Evolutionary conservation across 1,284 basidiomycete species (phyloP).

Genomic region (Wallemia ichthyophaga): DNA sequence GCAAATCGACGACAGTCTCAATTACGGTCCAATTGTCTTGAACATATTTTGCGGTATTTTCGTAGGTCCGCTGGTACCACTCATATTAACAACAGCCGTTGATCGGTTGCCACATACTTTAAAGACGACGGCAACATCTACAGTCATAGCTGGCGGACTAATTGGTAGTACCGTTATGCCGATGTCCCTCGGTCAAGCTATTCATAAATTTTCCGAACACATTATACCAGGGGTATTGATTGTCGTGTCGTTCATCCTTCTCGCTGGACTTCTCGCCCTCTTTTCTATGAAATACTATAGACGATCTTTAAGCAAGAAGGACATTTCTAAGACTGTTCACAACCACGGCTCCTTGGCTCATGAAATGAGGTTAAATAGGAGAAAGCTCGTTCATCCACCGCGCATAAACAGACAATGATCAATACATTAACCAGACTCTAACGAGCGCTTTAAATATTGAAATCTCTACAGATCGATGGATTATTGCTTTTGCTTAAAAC

Average conservation of each 20-base stretch:
- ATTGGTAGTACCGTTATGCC: background rate
- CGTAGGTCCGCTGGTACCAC: background rate
- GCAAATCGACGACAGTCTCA: background rate
- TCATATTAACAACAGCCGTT: background rate
- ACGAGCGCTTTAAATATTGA: too few species aligned
- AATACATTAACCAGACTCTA: too few species aligned
- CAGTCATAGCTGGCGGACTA: background rate
- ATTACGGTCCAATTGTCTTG: background rate
- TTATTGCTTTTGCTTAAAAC: too few species aligned
- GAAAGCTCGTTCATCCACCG: background rate
- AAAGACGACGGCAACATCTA: background rate
- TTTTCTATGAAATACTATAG: background rate
- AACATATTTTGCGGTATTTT: background rate
- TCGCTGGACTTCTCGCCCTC: background rate
- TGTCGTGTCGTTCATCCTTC: background rate
- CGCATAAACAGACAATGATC: background rate
- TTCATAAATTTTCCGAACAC: background rate
- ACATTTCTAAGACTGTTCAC: background rate
- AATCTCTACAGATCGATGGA: too few species aligned
- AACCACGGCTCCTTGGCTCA: background rate
- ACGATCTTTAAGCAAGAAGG: background rate
- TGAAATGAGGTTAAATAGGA: background rate
- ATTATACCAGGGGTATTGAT: background rate
- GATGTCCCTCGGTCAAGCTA: background rate
- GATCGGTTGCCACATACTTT: background rate